Percentiles rank a stretch among this genome's conserved stretches.
These are phyloP conservation scores for Morella rubra DNA, from an alignment of 306 rosid genomes.

Conservation along the genomic window DNA sequence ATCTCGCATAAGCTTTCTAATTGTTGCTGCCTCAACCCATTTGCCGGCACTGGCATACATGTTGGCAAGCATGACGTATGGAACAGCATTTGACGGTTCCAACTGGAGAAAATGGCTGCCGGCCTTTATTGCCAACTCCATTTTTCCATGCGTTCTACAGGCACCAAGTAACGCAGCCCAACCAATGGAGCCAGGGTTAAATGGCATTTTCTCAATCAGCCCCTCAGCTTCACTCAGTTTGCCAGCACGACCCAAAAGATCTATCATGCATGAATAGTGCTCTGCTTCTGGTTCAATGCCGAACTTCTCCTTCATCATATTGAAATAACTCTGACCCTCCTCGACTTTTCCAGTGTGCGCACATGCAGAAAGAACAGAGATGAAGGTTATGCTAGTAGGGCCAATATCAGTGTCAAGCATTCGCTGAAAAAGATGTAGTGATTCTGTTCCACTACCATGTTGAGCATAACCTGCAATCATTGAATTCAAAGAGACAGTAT, in stretches of 20 bases:
- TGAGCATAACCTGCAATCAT: constrained; percentile 84
- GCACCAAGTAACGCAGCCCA: constrained; percentile 92
- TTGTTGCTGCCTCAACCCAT: constrained; percentile 65
- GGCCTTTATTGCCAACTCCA: constrained; percentile 73
- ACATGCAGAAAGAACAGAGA: constrained; percentile 73
- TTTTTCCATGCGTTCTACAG: constrained; percentile 73
- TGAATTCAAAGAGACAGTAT: constrained; percentile 60
- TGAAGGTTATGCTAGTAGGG: constrained; percentile 67
- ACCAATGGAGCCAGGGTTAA: constrained; percentile 56
- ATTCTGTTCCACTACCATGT: constrained; percentile 64
- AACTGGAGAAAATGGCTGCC: constrained; percentile 57
- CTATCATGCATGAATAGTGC: constrained; percentile 83
- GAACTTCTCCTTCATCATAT: constrained; percentile 71
- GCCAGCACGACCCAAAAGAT: constrained; percentile 80
- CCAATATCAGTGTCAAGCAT: constrained; percentile 55
- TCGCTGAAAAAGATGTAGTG: constrained; percentile 55
- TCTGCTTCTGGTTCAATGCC: constrained; percentile 68
- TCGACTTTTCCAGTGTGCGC: constrained; percentile 78
- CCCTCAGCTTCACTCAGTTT: constrained; percentile 63
- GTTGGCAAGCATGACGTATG: constrained; percentile 66
- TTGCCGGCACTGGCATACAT: constrained; percentile 62
- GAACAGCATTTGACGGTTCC: constrained; percentile 65
- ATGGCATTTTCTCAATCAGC: constrained; percentile 73
- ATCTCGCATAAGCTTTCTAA: constrained; percentile 64
- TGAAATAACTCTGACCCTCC: constrained; percentile 66